Conservation (phyloP, 495 filamentous ascomycete genomes). For the Penicillium roqueforti region DNA sequence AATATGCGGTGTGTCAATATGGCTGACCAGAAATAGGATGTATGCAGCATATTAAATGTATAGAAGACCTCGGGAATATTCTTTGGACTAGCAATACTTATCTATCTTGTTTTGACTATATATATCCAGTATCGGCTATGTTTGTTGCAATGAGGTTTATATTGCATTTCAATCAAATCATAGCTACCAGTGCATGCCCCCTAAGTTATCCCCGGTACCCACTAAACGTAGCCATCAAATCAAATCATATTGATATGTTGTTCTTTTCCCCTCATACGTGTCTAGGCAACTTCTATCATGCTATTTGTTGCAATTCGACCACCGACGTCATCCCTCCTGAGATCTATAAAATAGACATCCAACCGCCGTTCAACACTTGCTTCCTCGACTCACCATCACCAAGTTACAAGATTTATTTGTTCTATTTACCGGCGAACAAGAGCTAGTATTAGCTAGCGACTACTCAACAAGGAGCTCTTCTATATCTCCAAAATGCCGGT, state of each 20-base stretch:
- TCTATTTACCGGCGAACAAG: neutral
- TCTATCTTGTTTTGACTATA: too few species aligned
- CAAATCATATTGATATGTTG: too few species aligned
- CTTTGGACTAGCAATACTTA: too few species aligned
- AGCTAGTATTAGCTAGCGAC: neutral
- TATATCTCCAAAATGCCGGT: constrained; percentile 28
- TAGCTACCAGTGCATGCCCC: too few species aligned
- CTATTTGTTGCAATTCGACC: constrained; percentile 6
- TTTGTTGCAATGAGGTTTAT: neutral
- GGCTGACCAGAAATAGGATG: too few species aligned
- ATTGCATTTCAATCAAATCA: too few species aligned
- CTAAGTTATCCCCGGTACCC: too few species aligned
- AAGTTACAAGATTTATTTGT: neutral
- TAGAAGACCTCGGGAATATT: too few species aligned
- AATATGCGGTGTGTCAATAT: too few species aligned
- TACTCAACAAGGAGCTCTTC: neutral
- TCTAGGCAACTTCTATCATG: neutral
- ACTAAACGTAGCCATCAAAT: neutral
- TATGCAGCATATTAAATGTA: too few species aligned
- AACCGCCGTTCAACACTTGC: neutral
- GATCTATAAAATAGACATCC: constrained; percentile 15
- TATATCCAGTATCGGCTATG: too few species aligned
- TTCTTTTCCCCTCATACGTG: too few species aligned
- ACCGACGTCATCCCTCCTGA: constrained; percentile 23
- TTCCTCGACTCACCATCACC: neutral